Conservation (phyloP, 164 flowering plant species). For the Berberis thunbergii region DNA sequence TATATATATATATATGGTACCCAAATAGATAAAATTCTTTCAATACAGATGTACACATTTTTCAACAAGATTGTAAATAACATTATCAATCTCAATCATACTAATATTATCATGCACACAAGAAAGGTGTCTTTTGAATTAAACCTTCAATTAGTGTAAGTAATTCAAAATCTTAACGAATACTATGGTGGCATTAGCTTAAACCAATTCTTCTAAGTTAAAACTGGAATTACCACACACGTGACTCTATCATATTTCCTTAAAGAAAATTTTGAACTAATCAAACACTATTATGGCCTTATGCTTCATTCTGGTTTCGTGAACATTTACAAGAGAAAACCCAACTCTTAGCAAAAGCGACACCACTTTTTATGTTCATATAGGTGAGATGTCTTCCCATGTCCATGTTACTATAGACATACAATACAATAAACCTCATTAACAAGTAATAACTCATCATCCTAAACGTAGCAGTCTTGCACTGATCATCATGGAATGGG, state of each 20-base stretch:
- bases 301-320: background rate
- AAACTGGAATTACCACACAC: background rate
- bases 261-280: background rate
- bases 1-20: too few relatives aligned
- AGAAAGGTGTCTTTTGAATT: too few relatives aligned
- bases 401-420: background rate
- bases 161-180: background rate
- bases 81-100: too few relatives aligned
- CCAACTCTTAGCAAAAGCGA: background rate
- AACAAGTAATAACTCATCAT: background rate
- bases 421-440: background rate
- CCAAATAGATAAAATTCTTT: too few relatives aligned
- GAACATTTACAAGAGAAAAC: background rate
- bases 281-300: background rate
- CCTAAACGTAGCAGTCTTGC: background rate
- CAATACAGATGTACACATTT: too few relatives aligned
- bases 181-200: background rate
- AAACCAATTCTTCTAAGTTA: background rate
- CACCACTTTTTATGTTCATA: conserved; percentile 1
- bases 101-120: too few relatives aligned
- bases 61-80: too few relatives aligned
- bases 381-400: background rate
- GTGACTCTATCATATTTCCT: background rate
- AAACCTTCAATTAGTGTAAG: too few relatives aligned
- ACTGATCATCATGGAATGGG: background rate